Evolutionary conservation across 2,329 filamentous ascomycete species (phyloP).

Genomic region (Chaetothyriales sp.): DNA sequence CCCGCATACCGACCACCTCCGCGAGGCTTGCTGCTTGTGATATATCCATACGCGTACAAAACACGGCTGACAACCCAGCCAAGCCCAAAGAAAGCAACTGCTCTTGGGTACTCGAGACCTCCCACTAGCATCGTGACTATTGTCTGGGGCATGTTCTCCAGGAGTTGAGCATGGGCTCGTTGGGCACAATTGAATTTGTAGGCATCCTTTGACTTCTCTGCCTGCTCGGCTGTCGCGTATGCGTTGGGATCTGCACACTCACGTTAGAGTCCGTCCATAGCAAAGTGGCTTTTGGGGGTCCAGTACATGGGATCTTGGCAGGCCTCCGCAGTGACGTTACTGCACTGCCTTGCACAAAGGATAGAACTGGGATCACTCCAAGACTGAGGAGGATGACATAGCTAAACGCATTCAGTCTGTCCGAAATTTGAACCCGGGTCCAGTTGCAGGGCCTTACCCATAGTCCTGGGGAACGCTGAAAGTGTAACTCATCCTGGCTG

Average conservation of each 20-base stretch:
- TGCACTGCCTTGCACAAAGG: conserved; percentile 37
- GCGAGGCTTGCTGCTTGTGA: conserved; percentile 18
- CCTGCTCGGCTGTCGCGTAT: conserved; percentile 44
- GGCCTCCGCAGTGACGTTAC: conserved; percentile 35
- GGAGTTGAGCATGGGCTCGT: conserved; percentile 45
- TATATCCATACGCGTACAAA: conserved; percentile 37
- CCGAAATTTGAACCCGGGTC: not conserved
- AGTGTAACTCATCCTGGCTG: not conserved
- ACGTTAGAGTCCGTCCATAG: not conserved
- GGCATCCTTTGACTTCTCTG: conserved; percentile 34
- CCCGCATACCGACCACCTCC: conserved; percentile 27
- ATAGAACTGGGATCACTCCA: conserved; percentile 40
- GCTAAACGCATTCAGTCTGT: conserved; percentile 26
- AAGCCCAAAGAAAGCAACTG: conserved; percentile 32
- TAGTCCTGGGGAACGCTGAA: conserved; percentile 36
- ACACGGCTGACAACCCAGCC: conserved; percentile 39
- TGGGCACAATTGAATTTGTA: conserved; percentile 42
- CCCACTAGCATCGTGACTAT: conserved; percentile 40
- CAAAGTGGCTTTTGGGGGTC: not conserved
- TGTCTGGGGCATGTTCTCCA: conserved; percentile 43
- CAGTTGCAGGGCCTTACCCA: conserved; percentile 26
- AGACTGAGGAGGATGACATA: conserved; percentile 42
- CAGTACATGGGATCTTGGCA: conserved; percentile 35
- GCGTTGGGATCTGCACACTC: conserved; percentile 36
- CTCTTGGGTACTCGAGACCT: conserved; percentile 40